These are phyloP conservation scores for Aureobasidium subglaciale DNA, from an alignment of 2,329 filamentous ascomycete genomes.

Conservation along the genomic window DNA sequence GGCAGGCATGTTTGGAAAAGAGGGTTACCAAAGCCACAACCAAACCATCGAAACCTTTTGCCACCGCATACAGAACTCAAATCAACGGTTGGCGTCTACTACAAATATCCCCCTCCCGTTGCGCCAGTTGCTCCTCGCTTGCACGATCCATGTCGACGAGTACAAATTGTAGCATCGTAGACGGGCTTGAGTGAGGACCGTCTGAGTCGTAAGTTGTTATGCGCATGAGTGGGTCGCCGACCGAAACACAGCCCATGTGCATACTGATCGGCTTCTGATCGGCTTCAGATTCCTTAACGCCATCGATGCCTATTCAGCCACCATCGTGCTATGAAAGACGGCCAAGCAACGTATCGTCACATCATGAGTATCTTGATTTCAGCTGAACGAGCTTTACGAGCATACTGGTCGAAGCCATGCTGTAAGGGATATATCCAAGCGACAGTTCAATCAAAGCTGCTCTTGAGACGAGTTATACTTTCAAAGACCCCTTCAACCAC, in stretches of 20 bases:
- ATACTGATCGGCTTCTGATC: neutral
- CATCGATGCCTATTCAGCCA: too few relatives aligned
- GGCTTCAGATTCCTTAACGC: neutral
- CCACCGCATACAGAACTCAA: slow-evolving; percentile 9
- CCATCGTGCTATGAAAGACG: too few relatives aligned
- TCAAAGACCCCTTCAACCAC: neutral
- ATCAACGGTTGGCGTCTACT: neutral
- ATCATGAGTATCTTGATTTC: too few relatives aligned
- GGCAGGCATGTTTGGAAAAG: slow-evolving; percentile 1
- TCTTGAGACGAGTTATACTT: neutral
- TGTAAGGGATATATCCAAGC: too few relatives aligned
- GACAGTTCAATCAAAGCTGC: too few relatives aligned
- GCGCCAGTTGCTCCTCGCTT: neutral
- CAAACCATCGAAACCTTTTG: neutral
- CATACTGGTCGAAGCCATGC: too few relatives aligned
- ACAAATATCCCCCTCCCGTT: neutral
- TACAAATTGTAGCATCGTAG: neutral
- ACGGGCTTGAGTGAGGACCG: neutral
- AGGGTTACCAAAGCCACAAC: slow-evolving; percentile 3
- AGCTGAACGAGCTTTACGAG: too few relatives aligned
- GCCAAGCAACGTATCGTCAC: too few relatives aligned
- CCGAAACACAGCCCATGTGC: neutral
- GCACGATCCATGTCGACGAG: neutral
- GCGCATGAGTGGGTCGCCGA: neutral
- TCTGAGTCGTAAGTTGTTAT: neutral